These are phyloP conservation scores for Lentithecium fluviatile DNA, from an alignment of 495 filamentous ascomycete genomes.

Conservation along the genomic window DNA sequence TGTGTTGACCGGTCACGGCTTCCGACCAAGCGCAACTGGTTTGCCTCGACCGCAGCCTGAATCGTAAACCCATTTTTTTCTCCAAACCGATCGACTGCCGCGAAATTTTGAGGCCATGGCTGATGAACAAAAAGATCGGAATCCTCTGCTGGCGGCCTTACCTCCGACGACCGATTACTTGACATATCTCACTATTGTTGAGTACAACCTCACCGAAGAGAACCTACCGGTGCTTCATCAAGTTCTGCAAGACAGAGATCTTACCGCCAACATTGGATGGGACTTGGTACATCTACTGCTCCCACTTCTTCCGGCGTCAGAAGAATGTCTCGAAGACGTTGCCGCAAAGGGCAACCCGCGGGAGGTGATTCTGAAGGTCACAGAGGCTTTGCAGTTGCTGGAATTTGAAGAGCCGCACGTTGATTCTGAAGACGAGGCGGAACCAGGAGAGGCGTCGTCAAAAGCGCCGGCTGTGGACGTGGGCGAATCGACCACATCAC, in stretches of 20 bases:
- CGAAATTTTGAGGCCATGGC: conserved; percentile 11
- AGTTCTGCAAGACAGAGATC: conserved; percentile 75
- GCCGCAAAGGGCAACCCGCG: conserved; percentile 86
- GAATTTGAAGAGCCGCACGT: conserved; percentile 47
- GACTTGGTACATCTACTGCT: conserved; percentile 86
- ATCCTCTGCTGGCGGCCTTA: conserved; percentile 42
- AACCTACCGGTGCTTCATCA: conserved; percentile 74
- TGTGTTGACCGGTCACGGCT: neutral
- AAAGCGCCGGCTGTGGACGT: conserved; percentile 8
- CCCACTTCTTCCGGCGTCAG: conserved; percentile 67
- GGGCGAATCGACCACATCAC: conserved; percentile 25
- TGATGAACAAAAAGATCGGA: conserved; percentile 15
- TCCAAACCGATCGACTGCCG: neutral
- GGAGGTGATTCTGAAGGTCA: conserved; percentile 87
- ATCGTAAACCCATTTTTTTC: neutral
- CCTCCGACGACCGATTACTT: conserved; percentile 78
- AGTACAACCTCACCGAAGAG: conserved; percentile 76
- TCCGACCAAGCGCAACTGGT: neutral
- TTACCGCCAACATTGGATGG: conserved; percentile 94
- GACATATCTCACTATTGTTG: conserved; percentile 84
- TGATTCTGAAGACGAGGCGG: conserved; percentile 52
- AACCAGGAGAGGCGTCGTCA: conserved; percentile 35
- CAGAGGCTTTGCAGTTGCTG: conserved; percentile 66
- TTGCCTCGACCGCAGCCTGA: too few relatives aligned
- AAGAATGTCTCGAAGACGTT: conserved; percentile 71